Percentiles rank a stretch among this genome's conserved stretches.
These are phyloP conservation scores for Maudiozyma pseudohumilis DNA, from an alignment of 805 yeast genomes.

Conservation along the genomic window DNA sequence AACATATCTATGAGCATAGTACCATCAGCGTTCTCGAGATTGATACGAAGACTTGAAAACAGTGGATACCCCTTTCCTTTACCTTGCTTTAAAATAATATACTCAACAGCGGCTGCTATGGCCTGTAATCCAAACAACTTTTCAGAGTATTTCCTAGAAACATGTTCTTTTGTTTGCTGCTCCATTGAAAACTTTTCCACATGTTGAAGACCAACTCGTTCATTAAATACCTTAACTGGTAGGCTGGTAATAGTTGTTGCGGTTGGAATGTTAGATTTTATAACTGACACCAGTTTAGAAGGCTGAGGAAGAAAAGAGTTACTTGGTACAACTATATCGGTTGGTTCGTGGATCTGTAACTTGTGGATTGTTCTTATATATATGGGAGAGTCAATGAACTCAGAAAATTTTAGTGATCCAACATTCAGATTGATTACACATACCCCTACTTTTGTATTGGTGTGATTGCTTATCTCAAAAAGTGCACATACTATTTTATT, in stretches of 20 bases:
- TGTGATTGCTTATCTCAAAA: slow-evolving; percentile 21
- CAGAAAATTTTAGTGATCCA: slow-evolving; percentile 32
- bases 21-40: slow-evolving; percentile 31
- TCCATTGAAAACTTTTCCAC: slow-evolving; percentile 16
- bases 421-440: slow-evolving; percentile 32
- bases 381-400: slow-evolving; percentile 36
- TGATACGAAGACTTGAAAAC: slow-evolving; percentile 30
- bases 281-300: slow-evolving; percentile 29
- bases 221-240: slow-evolving; percentile 21
- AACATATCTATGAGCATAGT: slow-evolving; percentile 36
- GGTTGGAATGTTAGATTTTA: slow-evolving; percentile 27
- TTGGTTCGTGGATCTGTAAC: slow-evolving; percentile 28
- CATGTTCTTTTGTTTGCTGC: neutral
- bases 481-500: slow-evolving; percentile 22
- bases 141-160: slow-evolving; percentile 16
- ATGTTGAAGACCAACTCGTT: slow-evolving; percentile 17
- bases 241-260: slow-evolving; percentile 20
- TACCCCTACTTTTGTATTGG: slow-evolving; percentile 30
- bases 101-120: slow-evolving; percentile 26
- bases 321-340: slow-evolving; percentile 31
- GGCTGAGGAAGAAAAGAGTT: slow-evolving; percentile 19
- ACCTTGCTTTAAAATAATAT: slow-evolving; percentile 14
- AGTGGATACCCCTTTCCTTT: slow-evolving; percentile 4
- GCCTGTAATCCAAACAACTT: slow-evolving; percentile 29
- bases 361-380: slow-evolving; percentile 37